phyloP scores from a whole-genome alignment of 2,329 filamentous ascomycete species.

The Geosmithia putterillii region DNA sequence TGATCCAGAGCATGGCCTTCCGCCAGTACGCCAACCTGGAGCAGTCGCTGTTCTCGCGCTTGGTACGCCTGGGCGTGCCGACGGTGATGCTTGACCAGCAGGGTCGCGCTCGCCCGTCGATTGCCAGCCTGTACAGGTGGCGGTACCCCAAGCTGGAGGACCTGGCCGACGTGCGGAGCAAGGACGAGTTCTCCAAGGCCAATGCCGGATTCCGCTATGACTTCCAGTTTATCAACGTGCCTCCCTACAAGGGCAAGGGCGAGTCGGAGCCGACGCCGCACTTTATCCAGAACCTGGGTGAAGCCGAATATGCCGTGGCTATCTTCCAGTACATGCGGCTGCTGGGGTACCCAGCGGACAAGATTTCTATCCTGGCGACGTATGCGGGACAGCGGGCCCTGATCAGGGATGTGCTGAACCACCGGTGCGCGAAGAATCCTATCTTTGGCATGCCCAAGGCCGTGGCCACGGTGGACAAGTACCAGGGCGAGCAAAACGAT shows the following conservation, averaged over 20 bases:
- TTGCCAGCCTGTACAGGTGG: slow-evolving; percentile 88
- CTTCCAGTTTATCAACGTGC: slow-evolving; percentile 93
- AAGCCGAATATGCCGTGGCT: slow-evolving; percentile 93
- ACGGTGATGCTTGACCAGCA: slow-evolving; percentile 84
- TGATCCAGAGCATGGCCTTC: slow-evolving; percentile 90
- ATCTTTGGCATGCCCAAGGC: slow-evolving; percentile 83
- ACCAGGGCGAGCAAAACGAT: slow-evolving; percentile 98
- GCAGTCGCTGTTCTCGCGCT: slow-evolving; percentile 84
- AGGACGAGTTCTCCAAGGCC: slow-evolving; percentile 61
- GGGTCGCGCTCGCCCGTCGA: slow-evolving; percentile 75
- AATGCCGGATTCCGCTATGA: slow-evolving; percentile 91
- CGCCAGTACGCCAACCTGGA: slow-evolving; percentile 92
- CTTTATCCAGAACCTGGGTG: slow-evolving; percentile 92
- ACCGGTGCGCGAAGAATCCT: slow-evolving; percentile 70
- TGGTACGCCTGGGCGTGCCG: slow-evolving; percentile 87
- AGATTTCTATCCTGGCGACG: slow-evolving; percentile 82
- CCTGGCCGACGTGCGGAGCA: slow-evolving; percentile 58
- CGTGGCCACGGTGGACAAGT: slow-evolving; percentile 94
- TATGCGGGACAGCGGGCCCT: slow-evolving; percentile 88
- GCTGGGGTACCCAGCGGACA: slow-evolving; percentile 72
- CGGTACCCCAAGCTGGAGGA: slow-evolving; percentile 74
- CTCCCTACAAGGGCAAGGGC: slow-evolving; percentile 81
- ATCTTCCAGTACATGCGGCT: slow-evolving; percentile 96
- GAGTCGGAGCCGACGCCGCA: slow-evolving; percentile 86
- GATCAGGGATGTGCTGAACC: slow-evolving; percentile 72